A percentile compares a stretch with the other conserved stretches of the same genome.
Evolutionary conservation across 2,329 filamentous ascomycete species (phyloP).

Genomic region (Plenodomus biglobosus): DNA sequence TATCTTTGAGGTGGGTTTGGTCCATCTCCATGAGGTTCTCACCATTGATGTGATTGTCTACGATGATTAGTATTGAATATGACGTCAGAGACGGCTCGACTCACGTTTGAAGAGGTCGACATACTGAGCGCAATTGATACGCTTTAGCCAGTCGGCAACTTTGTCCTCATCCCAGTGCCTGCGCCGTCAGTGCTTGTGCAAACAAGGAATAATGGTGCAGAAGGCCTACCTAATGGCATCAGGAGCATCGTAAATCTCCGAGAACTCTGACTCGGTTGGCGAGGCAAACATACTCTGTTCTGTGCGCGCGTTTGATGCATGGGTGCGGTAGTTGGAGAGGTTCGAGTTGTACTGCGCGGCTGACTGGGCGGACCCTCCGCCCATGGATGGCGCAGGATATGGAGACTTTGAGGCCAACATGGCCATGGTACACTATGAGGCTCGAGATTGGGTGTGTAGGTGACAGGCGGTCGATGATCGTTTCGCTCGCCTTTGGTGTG

Average conservation of each 20-base stretch:
- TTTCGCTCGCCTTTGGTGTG: slow-evolving; percentile 4
- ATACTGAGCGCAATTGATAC: slow-evolving; percentile 92
- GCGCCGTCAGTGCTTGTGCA: slow-evolving; percentile 5
- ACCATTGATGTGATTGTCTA: slow-evolving; percentile 92
- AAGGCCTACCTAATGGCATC: slow-evolving; percentile 55
- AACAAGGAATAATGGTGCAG: background rate
- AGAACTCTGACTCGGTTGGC: slow-evolving; percentile 91
- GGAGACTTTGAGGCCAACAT: slow-evolving; percentile 77
- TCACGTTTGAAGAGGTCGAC: slow-evolving; percentile 78
- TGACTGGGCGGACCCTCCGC: slow-evolving; percentile 32
- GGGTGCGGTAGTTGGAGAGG: slow-evolving; percentile 41
- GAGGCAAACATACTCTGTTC: slow-evolving; percentile 67
- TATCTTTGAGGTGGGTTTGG: slow-evolving; percentile 92
- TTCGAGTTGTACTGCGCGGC: slow-evolving; percentile 40
- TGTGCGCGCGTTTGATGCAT: slow-evolving; percentile 34
- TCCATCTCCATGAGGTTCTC: slow-evolving; percentile 97
- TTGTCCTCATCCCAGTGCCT: slow-evolving; percentile 83
- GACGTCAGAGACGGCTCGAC: background rate
- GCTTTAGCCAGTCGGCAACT: slow-evolving; percentile 87
- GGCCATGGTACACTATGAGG: slow-evolving; percentile 57
- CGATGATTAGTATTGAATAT: slow-evolving; percentile 19
- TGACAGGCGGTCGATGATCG: slow-evolving; percentile 4
- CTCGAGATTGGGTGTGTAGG: slow-evolving; percentile 2
- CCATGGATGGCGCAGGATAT: slow-evolving; percentile 60
- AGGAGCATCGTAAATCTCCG: slow-evolving; percentile 70